A percentile compares a stretch with the other conserved stretches of the same genome.
These are phyloP conservation scores for Chrysoporthe puriensis DNA, from an alignment of 2,329 filamentous ascomycete species.

Conservation along the genomic window DNA sequence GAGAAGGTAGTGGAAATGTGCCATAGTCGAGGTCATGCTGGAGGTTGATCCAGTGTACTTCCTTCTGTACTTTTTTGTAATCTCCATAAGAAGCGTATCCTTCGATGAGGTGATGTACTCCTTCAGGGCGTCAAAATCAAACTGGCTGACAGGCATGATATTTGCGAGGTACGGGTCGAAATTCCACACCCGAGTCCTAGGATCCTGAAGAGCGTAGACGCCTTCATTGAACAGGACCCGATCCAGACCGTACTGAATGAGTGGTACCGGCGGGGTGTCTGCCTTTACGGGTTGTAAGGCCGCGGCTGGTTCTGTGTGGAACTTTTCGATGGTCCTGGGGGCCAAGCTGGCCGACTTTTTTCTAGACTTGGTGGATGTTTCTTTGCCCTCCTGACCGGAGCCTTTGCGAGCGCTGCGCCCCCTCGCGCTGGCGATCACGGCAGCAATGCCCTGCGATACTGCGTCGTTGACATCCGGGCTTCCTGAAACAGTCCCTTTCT, in stretches of 20 bases:
- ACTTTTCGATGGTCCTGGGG: constrained; percentile 35
- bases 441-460: constrained; percentile 16
- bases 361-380: neutral
- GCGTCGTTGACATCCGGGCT: neutral
- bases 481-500: neutral
- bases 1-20: constrained; percentile 91
- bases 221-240: constrained; percentile 95
- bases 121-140: constrained; percentile 86
- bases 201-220: constrained; percentile 89
- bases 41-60: constrained; percentile 96
- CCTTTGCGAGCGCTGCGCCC: neutral
- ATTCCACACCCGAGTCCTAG: constrained; percentile 86
- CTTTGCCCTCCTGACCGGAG: neutral
- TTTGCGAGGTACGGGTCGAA: constrained; percentile 93
- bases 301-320: constrained; percentile 6
- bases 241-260: constrained; percentile 75
- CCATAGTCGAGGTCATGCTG: constrained; percentile 86
- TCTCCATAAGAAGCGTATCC: constrained; percentile 70
- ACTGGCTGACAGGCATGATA: constrained; percentile 92
- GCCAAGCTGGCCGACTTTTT: neutral
- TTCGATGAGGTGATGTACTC: constrained; percentile 91
- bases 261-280: constrained; percentile 51
- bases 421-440: neutral
- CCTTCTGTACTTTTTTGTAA: constrained; percentile 68
- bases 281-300: constrained; percentile 15